Evolutionary conservation across 192 early-diverging fungal genomes (phyloP).

Genomic region (Podochytrium sp.): DNA sequence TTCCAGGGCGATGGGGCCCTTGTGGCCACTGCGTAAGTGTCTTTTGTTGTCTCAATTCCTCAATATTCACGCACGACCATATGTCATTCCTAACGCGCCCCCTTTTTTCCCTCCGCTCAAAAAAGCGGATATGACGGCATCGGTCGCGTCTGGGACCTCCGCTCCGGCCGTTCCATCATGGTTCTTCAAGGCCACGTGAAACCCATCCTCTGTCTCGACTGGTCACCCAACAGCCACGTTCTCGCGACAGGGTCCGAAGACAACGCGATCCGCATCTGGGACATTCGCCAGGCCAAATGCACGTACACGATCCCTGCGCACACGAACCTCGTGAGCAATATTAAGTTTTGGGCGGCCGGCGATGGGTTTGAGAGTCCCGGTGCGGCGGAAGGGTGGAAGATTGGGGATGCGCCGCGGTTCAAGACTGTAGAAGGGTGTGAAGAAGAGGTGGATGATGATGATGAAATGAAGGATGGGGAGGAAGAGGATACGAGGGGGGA

Average conservation of each 20-base stretch:
- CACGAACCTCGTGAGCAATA: conserved; percentile 83
- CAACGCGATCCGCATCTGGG: conserved; percentile 91
- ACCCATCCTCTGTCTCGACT: conserved; percentile 86
- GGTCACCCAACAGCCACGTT: conserved; percentile 91
- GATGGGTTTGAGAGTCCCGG: conserved; percentile 43
- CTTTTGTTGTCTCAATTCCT: neutral
- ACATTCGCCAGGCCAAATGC: conserved; percentile 77
- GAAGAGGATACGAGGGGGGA: conserved; percentile 21
- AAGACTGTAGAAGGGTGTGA: neutral
- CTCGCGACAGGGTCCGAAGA: conserved; percentile 91
- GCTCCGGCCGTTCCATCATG: conserved; percentile 88
- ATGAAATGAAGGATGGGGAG: conserved; percentile 44
- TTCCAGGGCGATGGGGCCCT: conserved; percentile 93
- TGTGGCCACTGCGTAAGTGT: conserved; percentile 77
- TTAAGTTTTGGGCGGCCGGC: conserved; percentile 60
- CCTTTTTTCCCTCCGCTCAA: neutral
- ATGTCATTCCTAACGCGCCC: too few species aligned
- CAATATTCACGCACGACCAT: neutral
- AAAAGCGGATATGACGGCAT: conserved; percentile 86
- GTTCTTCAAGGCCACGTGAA: conserved; percentile 90
- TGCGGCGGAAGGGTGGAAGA: conserved; percentile 8
- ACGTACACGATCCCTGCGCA: conserved; percentile 91
- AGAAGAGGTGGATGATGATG: conserved; percentile 39
- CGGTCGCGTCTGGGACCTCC: conserved; percentile 93
- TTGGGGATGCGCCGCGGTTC: conserved; percentile 19